Base-by-base conservation (phyloP, 768 basidiomycete genomes). In the Lactifluus rugatus region DNA sequence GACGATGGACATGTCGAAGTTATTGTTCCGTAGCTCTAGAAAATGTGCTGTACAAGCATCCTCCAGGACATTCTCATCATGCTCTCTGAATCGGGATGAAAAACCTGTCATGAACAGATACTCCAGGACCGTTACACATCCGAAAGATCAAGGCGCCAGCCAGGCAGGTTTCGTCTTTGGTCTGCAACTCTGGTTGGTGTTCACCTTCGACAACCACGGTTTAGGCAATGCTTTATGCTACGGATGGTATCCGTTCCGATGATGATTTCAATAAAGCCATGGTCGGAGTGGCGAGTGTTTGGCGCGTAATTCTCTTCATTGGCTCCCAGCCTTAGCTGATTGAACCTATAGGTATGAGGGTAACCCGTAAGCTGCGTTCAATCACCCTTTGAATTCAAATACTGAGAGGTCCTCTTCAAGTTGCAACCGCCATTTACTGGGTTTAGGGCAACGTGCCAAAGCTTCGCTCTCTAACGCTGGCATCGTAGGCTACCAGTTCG, bases 201-300 rank as follows among this genome's bases (percentile, higher is more conserved):
- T 62, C 19, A 56, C 53, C 28, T 34, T 48, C 13, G 46, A 47
- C 53, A 11, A 0, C n/a, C 48, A 19, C 28, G 54, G 44, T 63
- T 37, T 66, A 95, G 90, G 96, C 96, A 34, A 98, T 99, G 96
- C 76, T 99, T 49, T 99, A 93, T 72, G 96, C 93, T n/a, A 99
- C 96, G 1, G 96, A 97, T 36, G 94, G 91, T 31, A 81, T 99
- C 61, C 74, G 78, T 25, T 73, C 66, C 16, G 88, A 95, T 63
- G 79, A 76, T 2, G 96, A 99, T 75, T 88, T 99, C 62, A 76
- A 89, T 67, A 97, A 95, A 70, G 84, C 94, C 46, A 97, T 98
- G 94, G 89, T 99, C 56, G 96, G 96, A 50, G 84, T 99, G 26
- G 96, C 85, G 10, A 95, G 93, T 64, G 88, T 99, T 36, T 99